phyloP scores from a whole-genome alignment of 2,329 filamentous ascomycete species.

The Xylariales sp. region DNA sequence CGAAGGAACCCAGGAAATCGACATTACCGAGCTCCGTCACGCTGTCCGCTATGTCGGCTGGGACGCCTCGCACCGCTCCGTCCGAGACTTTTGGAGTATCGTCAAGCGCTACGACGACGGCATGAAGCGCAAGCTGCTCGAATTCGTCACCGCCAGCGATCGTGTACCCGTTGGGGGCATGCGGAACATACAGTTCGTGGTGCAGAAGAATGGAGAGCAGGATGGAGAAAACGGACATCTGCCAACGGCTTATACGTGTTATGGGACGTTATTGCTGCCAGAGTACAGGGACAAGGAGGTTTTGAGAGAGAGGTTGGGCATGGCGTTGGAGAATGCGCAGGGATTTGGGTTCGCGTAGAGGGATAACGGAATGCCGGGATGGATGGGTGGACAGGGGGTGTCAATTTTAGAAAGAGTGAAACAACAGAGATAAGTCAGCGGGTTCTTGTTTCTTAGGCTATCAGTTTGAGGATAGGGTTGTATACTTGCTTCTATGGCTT shows the following conservation, averaged over 20 bases:
- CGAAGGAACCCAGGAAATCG: conserved; percentile 78
- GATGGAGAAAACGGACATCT: conserved; percentile 51
- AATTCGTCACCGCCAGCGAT: conserved; percentile 94
- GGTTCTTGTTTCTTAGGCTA: no score
- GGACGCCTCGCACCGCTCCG: conserved; percentile 60
- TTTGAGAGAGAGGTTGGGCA: conserved; percentile 68
- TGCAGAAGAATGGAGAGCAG: conserved; percentile 71
- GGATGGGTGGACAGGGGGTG: no score
- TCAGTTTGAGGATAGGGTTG: no score
- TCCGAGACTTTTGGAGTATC: conserved; percentile 80
- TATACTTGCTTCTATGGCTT: no score
- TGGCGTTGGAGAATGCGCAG: conserved; percentile 82
- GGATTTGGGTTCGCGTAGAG: conserved; percentile 80
- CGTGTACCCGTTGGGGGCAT: conserved; percentile 84
- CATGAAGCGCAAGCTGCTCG: conserved; percentile 72
- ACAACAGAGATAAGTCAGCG: no score
- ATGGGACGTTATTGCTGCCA: conserved; percentile 80
- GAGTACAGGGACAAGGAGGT: conserved; percentile 71
- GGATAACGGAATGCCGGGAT: no score
- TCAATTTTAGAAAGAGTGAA: no score
- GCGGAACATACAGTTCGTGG: conserved; percentile 73
- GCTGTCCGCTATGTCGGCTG: conserved; percentile 80
- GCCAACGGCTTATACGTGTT: conserved; percentile 90
- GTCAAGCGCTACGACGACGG: conserved; percentile 62
- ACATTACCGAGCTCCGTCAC: conserved; percentile 66